A percentile compares a stretch with the other conserved stretches of the same genome.
Evolutionary conservation across 345 rosid species (phyloP).

Genomic region (Citrus inodora): DNA sequence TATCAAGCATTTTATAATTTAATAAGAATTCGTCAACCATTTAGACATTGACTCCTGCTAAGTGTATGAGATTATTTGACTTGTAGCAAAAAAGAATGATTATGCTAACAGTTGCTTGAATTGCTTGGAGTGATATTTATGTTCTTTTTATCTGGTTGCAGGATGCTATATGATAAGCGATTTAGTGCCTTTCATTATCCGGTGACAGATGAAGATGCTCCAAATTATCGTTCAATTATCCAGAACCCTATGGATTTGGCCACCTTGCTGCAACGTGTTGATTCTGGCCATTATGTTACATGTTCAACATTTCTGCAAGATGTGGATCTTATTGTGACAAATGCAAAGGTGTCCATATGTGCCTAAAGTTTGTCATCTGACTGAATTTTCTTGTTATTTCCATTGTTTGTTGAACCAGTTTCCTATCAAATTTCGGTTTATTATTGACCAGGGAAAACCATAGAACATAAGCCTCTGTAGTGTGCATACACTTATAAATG

Average conservation of each 20-base stretch:
- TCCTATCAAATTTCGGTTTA: not conserved
- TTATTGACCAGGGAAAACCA: not conserved
- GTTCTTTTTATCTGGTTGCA: conserved; percentile 26
- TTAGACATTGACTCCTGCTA: not conserved
- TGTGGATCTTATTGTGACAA: conserved; percentile 78
- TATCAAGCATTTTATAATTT: not conserved
- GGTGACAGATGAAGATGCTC: conserved; percentile 95
- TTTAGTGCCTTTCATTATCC: conserved; percentile 93
- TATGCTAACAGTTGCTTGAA: not conserved
- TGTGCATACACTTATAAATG: not conserved
- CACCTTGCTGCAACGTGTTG: conserved; percentile 84
- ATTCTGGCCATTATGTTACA: conserved; percentile 79
- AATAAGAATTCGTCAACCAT: not conserved
- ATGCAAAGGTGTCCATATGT: conserved; percentile 70
- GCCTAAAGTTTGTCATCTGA: not conserved
- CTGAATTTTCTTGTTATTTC: not conserved
- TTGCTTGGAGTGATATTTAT: not conserved
- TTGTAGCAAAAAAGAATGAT: not conserved
- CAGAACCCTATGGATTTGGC: conserved; percentile 96
- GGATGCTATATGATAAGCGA: conserved; percentile 85
- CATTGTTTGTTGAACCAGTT: not conserved
- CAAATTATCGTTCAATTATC: conserved; percentile 79
- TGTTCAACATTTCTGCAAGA: conserved; percentile 86
- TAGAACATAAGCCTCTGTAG: not conserved
- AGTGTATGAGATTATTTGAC: not conserved